These are phyloP conservation scores for Pachyrhizus erosus DNA, from an alignment of 306 rosid species.

Conservation along the genomic window DNA sequence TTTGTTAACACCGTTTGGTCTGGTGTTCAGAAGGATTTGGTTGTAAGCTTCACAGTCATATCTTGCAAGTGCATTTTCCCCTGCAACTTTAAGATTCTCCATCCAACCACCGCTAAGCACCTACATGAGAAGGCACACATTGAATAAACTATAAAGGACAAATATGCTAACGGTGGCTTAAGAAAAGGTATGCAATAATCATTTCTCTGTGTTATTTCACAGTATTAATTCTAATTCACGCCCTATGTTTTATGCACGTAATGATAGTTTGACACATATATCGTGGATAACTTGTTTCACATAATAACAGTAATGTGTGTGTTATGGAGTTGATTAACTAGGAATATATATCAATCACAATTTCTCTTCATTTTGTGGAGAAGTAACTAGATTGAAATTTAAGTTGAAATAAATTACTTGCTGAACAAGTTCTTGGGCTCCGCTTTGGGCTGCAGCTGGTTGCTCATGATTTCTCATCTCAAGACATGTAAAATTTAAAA, in stretches of 20 bases:
- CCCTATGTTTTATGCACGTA: background rate
- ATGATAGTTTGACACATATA: background rate
- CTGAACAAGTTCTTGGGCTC: constrained; percentile 82
- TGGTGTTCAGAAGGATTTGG: constrained; percentile 78
- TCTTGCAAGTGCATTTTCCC: constrained; percentile 90
- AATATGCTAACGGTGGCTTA: background rate
- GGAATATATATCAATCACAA: constrained; percentile 2
- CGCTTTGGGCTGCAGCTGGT: constrained; percentile 59
- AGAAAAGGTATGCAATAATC: background rate
- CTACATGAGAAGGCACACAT: constrained; percentile 41
- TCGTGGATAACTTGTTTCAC: background rate
- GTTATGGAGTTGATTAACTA: background rate
- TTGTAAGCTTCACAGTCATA: constrained; percentile 64
- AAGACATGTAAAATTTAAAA: constrained; percentile 86
- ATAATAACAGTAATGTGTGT: background rate
- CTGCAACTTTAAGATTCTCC: constrained; percentile 83
- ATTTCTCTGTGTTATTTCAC: constrained; percentile 2
- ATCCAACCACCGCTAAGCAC: constrained; percentile 76
- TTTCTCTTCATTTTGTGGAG: background rate
- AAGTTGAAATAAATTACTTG: constrained; percentile 57
- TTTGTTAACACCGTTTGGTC: constrained; percentile 72
- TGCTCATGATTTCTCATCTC: constrained; percentile 91
- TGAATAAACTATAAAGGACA: background rate
- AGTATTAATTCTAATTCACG: background rate
- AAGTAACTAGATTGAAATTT: background rate